Percentiles rank a stretch among this genome's conserved stretches.
Conservation (phyloP, 345 rosid species). For the Anastatica hierochuntica region DNA sequence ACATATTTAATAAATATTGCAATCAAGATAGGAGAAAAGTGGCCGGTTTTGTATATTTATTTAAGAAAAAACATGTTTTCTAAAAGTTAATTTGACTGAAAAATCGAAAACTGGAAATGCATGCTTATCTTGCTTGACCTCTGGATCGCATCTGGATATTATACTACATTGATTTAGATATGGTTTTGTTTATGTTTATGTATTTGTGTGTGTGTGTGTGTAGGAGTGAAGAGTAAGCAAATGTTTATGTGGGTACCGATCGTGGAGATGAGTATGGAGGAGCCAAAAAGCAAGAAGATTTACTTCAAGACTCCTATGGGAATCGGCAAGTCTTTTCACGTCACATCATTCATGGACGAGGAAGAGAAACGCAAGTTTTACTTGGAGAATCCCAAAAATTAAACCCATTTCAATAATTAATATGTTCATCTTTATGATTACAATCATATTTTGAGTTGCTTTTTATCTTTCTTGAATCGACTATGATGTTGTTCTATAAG, state of each 20-base stretch:
- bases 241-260: constrained; percentile 84
- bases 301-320: constrained; percentile 88
- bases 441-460: neutral
- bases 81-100: too few relatives aligned
- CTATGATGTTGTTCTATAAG: constrained; percentile 1
- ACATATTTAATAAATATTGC: neutral
- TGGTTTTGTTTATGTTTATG: neutral
- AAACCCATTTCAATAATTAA: neutral
- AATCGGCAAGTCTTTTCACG: constrained; percentile 63
- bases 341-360: constrained; percentile 58
- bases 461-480: neutral
- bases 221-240: constrained; percentile 69
- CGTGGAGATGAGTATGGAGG: constrained; percentile 62
- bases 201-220: neutral
- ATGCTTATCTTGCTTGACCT: neutral
- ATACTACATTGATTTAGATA: too few relatives aligned
- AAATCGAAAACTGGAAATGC: too few relatives aligned
- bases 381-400: constrained; percentile 25
- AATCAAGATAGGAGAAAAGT: too few relatives aligned
- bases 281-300: constrained; percentile 42
- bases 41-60: neutral
- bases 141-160: too few relatives aligned
- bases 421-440: neutral
- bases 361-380: constrained; percentile 58
- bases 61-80: too few relatives aligned